Evolutionary conservation across 306 rosid species (phyloP).

Genomic region (Carpinus viminea): DNA sequence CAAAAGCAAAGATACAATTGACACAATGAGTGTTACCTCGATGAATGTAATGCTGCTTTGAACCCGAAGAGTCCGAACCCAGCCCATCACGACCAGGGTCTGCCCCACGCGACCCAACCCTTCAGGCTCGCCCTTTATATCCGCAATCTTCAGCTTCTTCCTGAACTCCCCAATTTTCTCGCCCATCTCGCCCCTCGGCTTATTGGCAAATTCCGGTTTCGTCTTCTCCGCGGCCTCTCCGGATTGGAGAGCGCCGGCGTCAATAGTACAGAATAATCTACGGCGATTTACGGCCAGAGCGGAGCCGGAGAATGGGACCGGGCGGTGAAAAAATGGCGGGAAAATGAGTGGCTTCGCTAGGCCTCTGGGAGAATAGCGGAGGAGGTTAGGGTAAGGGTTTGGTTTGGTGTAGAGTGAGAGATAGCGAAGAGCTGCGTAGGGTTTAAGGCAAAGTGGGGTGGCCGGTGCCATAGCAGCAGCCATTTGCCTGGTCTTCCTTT

Average conservation of each 20-base stretch:
- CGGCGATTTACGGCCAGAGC: conserved; percentile 13
- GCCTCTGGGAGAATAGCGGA: not conserved
- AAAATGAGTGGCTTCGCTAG: conserved; percentile 16
- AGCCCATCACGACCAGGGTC: conserved; percentile 56
- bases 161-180: conserved; percentile 63
- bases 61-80: conserved; percentile 87
- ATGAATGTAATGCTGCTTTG: conserved; percentile 82
- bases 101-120: conserved; percentile 62
- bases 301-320: conserved; percentile 14
- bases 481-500: conserved; percentile 25
- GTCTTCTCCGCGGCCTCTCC: conserved; percentile 42
- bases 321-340: conserved; percentile 29
- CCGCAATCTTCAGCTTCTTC: conserved; percentile 71
- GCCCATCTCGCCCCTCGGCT: conserved; percentile 23
- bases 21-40: conserved; percentile 49
- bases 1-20: not conserved
- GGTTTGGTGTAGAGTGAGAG: conserved; percentile 29
- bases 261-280: conserved; percentile 43
- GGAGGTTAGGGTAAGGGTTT: not conserved
- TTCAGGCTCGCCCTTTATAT: conserved; percentile 57
- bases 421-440: conserved; percentile 36
- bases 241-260: conserved; percentile 47
- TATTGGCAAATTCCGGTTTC: conserved; percentile 23
- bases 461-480: conserved; percentile 46
- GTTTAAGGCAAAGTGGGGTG: conserved; percentile 37